Evolutionary conservation across 2,329 filamentous ascomycete genomes (phyloP).

Genomic region (Sclerotinia trifoliorum): DNA sequence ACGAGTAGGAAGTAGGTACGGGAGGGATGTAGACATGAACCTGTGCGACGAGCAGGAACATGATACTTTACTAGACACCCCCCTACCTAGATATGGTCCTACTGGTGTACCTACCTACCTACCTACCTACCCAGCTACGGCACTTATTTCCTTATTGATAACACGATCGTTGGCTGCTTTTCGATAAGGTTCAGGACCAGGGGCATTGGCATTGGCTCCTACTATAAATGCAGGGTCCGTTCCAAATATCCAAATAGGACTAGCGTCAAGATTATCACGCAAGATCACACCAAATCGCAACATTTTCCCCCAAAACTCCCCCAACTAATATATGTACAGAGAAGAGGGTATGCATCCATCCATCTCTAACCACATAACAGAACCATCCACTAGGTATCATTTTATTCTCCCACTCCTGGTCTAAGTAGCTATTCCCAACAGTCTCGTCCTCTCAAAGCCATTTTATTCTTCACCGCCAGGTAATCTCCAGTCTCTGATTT

Average conservation of each 20-base stretch:
- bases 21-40: background rate
- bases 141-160: background rate
- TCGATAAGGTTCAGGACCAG: background rate
- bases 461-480: conserved; percentile 6
- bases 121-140: background rate
- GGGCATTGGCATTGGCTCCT: background rate
- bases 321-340: background rate
- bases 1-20: background rate
- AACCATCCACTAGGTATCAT: background rate
- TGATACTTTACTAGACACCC: background rate
- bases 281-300: conserved; percentile 12
- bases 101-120: too few species aligned
- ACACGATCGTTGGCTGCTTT: background rate
- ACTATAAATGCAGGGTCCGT: background rate
- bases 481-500: background rate
- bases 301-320: background rate
- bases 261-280: conserved; percentile 13
- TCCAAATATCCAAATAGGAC: background rate
- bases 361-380: background rate
- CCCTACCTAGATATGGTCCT: background rate
- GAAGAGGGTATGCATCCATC: too few species aligned
- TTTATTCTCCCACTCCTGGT: background rate
- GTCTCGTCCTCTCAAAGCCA: background rate
- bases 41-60: background rate
- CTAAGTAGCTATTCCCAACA: background rate